These are phyloP conservation scores for Calendula officinalis DNA, from an alignment of 129 eudicot genomes.

Conservation along the genomic window DNA sequence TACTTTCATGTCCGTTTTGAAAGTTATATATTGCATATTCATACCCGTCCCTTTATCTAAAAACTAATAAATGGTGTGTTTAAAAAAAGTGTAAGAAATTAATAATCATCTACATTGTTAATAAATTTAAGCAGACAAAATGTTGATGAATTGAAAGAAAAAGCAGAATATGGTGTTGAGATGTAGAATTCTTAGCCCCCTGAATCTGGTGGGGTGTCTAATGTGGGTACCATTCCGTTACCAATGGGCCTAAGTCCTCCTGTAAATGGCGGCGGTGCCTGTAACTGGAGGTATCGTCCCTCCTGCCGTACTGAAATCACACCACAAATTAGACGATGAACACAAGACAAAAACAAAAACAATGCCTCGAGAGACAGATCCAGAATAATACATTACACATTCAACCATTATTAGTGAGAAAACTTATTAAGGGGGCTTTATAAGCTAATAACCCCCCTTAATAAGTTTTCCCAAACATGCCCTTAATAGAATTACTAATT, in stretches of 20 bases:
- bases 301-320: slow-evolving; percentile 64
- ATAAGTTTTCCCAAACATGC: background rate
- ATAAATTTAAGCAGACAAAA: slow-evolving; percentile 14
- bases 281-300: slow-evolving; percentile 39
- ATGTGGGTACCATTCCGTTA: slow-evolving; percentile 34
- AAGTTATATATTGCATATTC: no score
- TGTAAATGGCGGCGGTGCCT: slow-evolving; percentile 35
- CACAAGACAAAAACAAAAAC: background rate
- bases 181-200: slow-evolving; percentile 12
- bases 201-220: slow-evolving; percentile 31
- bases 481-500: no score
- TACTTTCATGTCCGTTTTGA: background rate
- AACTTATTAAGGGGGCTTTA: no score
- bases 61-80: slow-evolving; percentile 11
- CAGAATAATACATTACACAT: no score
- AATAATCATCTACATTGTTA: slow-evolving; percentile 17
- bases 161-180: slow-evolving; percentile 26
- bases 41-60: background rate
- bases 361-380: no score
- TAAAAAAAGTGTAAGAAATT: slow-evolving; percentile 39
- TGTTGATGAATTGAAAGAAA: slow-evolving; percentile 27
- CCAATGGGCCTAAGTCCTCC: slow-evolving; percentile 41
- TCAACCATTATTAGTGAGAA: no score
- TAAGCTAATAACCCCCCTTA: no score
- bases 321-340: background rate